Evolutionary conservation across 805 yeast species (phyloP).

Genomic region (Kodamaea jinghongensis): DNA sequence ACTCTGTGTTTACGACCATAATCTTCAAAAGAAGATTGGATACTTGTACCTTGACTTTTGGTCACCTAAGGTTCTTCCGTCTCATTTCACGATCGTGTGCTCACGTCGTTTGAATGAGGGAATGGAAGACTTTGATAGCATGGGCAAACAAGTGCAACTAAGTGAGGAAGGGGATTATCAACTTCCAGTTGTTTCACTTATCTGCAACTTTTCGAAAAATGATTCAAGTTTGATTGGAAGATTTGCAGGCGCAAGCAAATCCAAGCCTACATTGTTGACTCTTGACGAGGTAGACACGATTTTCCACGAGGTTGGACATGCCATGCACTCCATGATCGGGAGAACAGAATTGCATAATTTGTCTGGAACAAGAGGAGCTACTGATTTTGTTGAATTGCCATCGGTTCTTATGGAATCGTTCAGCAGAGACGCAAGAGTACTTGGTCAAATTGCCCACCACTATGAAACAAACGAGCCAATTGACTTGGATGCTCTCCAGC

Average conservation of each 20-base stretch:
- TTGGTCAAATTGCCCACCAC: slow-evolving; percentile 71
- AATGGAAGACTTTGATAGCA: slow-evolving; percentile 23
- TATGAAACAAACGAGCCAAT: slow-evolving; percentile 62
- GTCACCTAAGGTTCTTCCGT: slow-evolving; percentile 77
- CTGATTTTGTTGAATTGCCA: slow-evolving; percentile 96
- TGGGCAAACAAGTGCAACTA: slow-evolving; percentile 29
- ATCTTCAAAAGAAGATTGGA: slow-evolving; percentile 59
- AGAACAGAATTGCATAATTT: slow-evolving; percentile 86
- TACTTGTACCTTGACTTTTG: slow-evolving; percentile 85
- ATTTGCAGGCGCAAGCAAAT: slow-evolving; percentile 23
- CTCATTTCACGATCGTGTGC: slow-evolving; percentile 94
- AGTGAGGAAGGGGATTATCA: slow-evolving; percentile 58
- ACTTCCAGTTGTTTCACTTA: slow-evolving; percentile 84
- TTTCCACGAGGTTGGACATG: slow-evolving; percentile 99
- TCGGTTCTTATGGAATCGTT: slow-evolving; percentile 95
- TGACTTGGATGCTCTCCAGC: slow-evolving; percentile 47
- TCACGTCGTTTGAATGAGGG: slow-evolving; percentile 68
- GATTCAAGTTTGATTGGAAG: slow-evolving; percentile 23
- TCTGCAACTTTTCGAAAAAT: slow-evolving; percentile 69
- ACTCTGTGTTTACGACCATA: slow-evolving; percentile 64
- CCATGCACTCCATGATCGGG: slow-evolving; percentile 96
- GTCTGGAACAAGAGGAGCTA: slow-evolving; percentile 91
- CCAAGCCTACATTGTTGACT: slow-evolving; percentile 54
- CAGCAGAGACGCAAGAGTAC: slow-evolving; percentile 76
- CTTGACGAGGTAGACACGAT: slow-evolving; percentile 86